Percentiles rank a stretch among this genome's conserved stretches.
phyloP scores from a whole-genome alignment of 169 alveolate species.

The Eimeria tenella region DNA sequence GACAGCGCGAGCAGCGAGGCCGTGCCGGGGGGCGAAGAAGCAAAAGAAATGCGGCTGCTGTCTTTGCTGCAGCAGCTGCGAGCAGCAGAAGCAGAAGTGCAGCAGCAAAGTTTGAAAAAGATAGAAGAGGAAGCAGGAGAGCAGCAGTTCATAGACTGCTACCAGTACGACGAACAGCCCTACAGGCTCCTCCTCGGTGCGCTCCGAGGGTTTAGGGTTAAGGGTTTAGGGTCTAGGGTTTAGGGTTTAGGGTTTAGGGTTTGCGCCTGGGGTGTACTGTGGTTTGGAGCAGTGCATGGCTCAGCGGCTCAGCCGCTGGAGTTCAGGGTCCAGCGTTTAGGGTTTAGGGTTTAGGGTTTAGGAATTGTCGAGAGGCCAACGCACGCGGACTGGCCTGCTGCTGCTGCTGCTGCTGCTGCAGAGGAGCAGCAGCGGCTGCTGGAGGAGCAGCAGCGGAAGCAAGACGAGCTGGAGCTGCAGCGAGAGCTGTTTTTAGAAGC shows the following conservation, averaged over 20 bases:
- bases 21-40: background rate
- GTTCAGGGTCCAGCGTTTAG: too few relatives aligned
- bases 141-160: background rate
- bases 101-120: background rate
- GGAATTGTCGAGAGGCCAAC: too few relatives aligned
- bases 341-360: too few relatives aligned
- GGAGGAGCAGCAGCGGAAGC: constrained; percentile 24
- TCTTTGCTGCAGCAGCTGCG: background rate
- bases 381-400: too few relatives aligned
- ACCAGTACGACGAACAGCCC: constrained; percentile 32
- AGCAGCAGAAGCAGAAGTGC: constrained; percentile 2
- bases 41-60: background rate
- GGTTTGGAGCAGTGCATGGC: too few relatives aligned
- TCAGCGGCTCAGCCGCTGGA: too few relatives aligned
- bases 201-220: background rate
- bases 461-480: constrained; percentile 1
- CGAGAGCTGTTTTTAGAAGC: background rate
- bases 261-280: background rate
- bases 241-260: constrained; percentile 36
- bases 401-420: background rate
- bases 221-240: constrained; percentile 6
- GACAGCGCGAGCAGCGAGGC: background rate
- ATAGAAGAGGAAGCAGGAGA: background rate
- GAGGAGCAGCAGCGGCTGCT: constrained; percentile 47
- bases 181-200: background rate